These are phyloP conservation scores for Acanthamoeba lenticulata DNA, from an alignment of 208 protist genomes.

Conservation along the genomic window DNA sequence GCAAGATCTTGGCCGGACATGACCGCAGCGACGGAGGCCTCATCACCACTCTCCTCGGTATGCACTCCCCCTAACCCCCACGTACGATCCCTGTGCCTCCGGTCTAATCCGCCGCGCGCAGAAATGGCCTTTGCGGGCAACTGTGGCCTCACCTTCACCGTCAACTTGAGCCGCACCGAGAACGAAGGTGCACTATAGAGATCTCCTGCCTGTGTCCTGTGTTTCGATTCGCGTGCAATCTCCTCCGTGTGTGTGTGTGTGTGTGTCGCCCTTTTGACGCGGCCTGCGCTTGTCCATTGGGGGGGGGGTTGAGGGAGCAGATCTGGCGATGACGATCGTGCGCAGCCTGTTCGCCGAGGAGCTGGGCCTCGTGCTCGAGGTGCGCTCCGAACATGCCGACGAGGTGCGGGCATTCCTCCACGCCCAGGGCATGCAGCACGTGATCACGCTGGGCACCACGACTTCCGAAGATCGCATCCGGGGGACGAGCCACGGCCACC, in stretches of 20 bases:
- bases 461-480: not conserved
- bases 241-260: not conserved
- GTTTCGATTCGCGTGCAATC: too few relatives aligned
- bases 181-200: not conserved
- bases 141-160: slow-evolving; percentile 76
- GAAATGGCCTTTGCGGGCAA: slow-evolving; percentile 88
- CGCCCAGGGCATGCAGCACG: slow-evolving; percentile 22
- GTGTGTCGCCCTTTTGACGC: not conserved
- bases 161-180: not conserved
- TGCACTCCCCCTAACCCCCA: not conserved
- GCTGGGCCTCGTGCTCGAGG: slow-evolving; percentile 85
- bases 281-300: not conserved
- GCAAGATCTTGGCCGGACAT: slow-evolving; percentile 76
- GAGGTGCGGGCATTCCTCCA: slow-evolving; percentile 70
- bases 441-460: slow-evolving; percentile 61
- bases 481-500: not conserved
- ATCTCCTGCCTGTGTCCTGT: not conserved
- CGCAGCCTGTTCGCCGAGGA: slow-evolving; percentile 85
- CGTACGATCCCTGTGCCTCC: not conserved
- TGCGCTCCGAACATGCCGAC: slow-evolving; percentile 50
- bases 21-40: slow-evolving; percentile 83
- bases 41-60: slow-evolving; percentile 76
- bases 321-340: slow-evolving; percentile 69
- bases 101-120: not conserved
- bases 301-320: not conserved